Evolutionary conservation across 768 basidiomycete species (phyloP), one percentile per base, ranked within the genome.

Genomic region (Trametes cubensis): DNA sequence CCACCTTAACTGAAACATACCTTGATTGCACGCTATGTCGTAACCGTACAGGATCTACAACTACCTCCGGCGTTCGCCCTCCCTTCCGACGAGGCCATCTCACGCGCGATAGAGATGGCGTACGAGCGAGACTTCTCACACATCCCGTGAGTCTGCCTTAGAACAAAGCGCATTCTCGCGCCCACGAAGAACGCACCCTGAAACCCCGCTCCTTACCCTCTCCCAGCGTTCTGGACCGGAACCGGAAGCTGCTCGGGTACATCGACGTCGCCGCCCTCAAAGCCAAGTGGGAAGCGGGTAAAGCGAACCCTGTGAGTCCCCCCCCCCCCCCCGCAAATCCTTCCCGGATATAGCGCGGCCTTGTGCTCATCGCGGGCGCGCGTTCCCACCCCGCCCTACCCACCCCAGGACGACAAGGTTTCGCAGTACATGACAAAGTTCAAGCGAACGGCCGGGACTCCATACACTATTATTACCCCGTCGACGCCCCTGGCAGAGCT

Each of bases 71-170:
- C 94, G 0, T 95, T 95, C 73, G 84, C 89, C 17, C 80, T 96
- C 3, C 88, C 89, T 8, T 76, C 81, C 13, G 80, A 81, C 60
- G 92, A 92, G 69, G 80, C 84, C 20, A 86, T 95, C 60, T 81
- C 84, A 10, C 80, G 83, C 23, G 94, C 92, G 1, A 84, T 96
- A 28, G 92, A 93, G 67, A 82, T 90, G 25, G 95, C 94, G 0
- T 96, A 95, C 68, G 95, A 97, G 66, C 86, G 94, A 38, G 95
- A 97, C 72, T 97, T 95, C 75, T 94, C 94, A 18, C 88, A 95
- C 68, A 88, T 96, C 63, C 95, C 95, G 95, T 95, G 68, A 69
- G 77, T 75, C 21, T 39, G 8, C 41, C 26, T 15, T n/a, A 4
- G 8, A 10, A 13, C 28, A 30, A 49, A 15, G 41, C 38, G 55